Base-by-base conservation (phyloP, 352 stramenopile genomes). In the Globisporangium parvum region DNA sequence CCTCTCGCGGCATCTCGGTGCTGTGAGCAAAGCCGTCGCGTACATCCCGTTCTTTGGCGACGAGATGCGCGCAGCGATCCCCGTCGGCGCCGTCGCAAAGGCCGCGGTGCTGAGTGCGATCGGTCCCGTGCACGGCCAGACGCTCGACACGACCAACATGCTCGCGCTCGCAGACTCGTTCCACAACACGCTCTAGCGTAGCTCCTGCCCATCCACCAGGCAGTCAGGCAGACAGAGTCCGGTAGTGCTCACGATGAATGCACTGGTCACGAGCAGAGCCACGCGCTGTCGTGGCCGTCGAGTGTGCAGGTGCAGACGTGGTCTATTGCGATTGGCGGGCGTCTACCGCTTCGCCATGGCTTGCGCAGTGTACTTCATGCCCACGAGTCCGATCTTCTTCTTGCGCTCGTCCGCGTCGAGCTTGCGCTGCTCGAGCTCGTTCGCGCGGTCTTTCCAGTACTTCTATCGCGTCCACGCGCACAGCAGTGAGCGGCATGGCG, bases 91-190 rank as follows among this genome's bases (percentile, higher is more conserved):
- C 0, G 81, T 94, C 15, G 77, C 84, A 12, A 94, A 92, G 57
- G 79, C 84, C n/a, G 84, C 84, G 2, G 80, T 94, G 47, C 76
- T 94, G 23, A 86, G 84, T 62, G 84, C 84, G 0, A 90, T 94
- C 50, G 81, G 81, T 6, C 63, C 80, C 2, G 80, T 87, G 8
- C 68, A 73, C 28, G 67, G 69, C 37, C 63, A 70, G 47, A 75
- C 71, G 35, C 63, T 92, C 24, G 80, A 94, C 55, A 88, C 77
- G 11, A 83, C 65, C 5, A 85, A 66, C 50, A 94, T 94, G 71
- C 63, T 94, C 14, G 65, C 69, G 33, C 64, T 94, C 14, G 75
- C 80, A 10, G 78, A 81, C 21, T 91, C 79, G n/a, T 92, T 92
- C 64, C 84, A 94, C 55, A 52, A 88, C 45, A 88, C 84, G 24